Evolutionary conservation across 2,329 filamentous ascomycete genomes (phyloP).

Genomic region (Ophiostoma angusticollis): DNA sequence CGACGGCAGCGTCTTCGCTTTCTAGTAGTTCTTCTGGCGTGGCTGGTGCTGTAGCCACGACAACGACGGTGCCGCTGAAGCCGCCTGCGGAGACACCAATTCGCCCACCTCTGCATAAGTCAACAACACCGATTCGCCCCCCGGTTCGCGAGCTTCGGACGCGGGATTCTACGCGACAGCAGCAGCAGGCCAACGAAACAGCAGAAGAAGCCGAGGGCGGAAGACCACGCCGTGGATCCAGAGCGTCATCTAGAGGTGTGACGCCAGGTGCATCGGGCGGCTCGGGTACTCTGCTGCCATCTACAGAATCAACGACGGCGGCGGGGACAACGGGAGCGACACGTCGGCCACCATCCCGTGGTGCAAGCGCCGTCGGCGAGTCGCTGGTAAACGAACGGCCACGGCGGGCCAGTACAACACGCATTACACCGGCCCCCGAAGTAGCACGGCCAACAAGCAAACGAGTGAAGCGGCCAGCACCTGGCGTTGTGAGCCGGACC

Average conservation of each 20-base stretch:
- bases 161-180: constrained; percentile 16
- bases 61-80: constrained; percentile 17
- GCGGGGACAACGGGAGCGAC: neutral
- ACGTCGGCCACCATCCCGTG: constrained; percentile 16
- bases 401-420: constrained; percentile 42
- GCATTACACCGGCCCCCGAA: constrained; percentile 44
- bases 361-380: constrained; percentile 18
- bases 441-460: constrained; percentile 31
- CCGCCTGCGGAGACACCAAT: constrained; percentile 21
- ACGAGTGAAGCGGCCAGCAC: constrained; percentile 56
- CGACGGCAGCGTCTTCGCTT: constrained; percentile 5
- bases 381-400: constrained; percentile 40
- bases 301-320: neutral
- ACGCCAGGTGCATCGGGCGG: constrained; percentile 2
- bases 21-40: constrained; percentile 1
- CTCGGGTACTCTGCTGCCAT: neutral
- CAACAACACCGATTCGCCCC: constrained; percentile 23
- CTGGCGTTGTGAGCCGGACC: constrained; percentile 54
- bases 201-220: neutral
- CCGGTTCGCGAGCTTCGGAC: constrained; percentile 22
- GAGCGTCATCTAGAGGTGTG: constrained; percentile 7
- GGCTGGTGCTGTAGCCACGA: constrained; percentile 9
- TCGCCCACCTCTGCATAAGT: constrained; percentile 20
- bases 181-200: neutral
- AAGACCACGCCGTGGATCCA: constrained; percentile 2